phyloP scores from a whole-genome alignment of 1,284 basidiomycete species.

The Austroboletus novae-zelandiae region DNA sequence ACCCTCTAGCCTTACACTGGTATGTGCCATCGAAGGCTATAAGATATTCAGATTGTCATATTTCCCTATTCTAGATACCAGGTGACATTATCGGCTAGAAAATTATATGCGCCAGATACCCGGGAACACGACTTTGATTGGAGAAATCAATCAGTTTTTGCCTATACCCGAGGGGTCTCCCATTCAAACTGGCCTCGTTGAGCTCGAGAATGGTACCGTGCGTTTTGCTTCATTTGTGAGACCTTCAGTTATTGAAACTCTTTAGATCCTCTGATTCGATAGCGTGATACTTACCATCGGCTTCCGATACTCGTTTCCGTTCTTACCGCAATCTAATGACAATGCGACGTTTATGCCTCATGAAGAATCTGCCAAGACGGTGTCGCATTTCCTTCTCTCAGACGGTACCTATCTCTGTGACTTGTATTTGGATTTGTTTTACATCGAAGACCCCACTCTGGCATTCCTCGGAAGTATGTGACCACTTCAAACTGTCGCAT shows the following conservation, averaged over 20 bases:
- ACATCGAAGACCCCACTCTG: conserved; percentile 16
- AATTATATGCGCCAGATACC: conserved; percentile 10
- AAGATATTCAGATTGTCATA: background rate
- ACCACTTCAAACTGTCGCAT: background rate
- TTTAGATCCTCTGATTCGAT: conserved; percentile 15
- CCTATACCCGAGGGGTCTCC: conserved; percentile 4
- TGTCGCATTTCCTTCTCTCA: conserved; percentile 9
- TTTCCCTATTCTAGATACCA: background rate
- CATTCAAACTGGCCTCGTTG: conserved; percentile 13
- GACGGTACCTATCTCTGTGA: conserved; percentile 15
- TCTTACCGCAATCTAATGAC: conserved; percentile 17
- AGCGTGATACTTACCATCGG: conserved; percentile 10
- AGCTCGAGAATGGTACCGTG: conserved; percentile 18
- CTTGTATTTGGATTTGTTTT: conserved; percentile 17
- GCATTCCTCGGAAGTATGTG: conserved; percentile 14
- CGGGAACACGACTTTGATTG: conserved; percentile 13
- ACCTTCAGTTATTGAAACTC: background rate
- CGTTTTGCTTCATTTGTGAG: background rate
- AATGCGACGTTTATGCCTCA: conserved; percentile 1
- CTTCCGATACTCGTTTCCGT: conserved; percentile 14
- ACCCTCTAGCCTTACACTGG: conserved; percentile 2
- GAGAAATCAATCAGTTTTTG: conserved; percentile 15
- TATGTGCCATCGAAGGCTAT: background rate
- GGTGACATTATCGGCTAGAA: background rate
- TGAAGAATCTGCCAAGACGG: background rate